phyloP scores from a whole-genome alignment of 768 basidiomycete genomes.

The Leccinum subgranulosum region DNA sequence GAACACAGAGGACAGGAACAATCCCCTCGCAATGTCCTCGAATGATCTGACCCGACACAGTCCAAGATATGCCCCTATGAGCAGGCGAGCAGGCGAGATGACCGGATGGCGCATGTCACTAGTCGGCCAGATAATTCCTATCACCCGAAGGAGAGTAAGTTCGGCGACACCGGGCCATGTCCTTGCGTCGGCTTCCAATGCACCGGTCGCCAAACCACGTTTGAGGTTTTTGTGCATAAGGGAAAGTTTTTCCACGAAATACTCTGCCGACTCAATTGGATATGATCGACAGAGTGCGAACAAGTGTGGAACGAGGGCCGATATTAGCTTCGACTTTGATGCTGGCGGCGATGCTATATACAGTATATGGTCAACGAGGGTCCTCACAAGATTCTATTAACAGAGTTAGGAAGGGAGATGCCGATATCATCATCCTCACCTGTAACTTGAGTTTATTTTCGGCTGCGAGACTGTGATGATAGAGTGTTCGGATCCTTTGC shows the following conservation, averaged over 20 bases:
- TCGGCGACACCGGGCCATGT: conserved; percentile 91
- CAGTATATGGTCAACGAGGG: conserved; percentile 87
- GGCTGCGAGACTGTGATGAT: conserved; percentile 88
- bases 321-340: conserved; percentile 59
- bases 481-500: conserved; percentile 84
- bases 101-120: conserved; percentile 93
- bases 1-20: conserved; percentile 86
- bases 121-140: conserved; percentile 86
- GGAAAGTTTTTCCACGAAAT: conserved; percentile 76
- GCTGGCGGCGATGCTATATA: conserved; percentile 63
- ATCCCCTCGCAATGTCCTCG: conserved; percentile 74
- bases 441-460: conserved; percentile 93
- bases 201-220: conserved; percentile 72
- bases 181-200: conserved; percentile 56
- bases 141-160: conserved; percentile 72
- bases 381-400: conserved; percentile 60
- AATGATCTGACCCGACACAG: conserved; percentile 76
- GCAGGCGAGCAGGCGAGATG: conserved; percentile 77
- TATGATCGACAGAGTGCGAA: conserved; percentile 75
- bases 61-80: conserved; percentile 90
- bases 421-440: conserved; percentile 41
- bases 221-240: conserved; percentile 95
- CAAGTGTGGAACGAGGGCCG: conserved; percentile 73
- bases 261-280: conserved; percentile 73
- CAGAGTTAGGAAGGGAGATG: not conserved